Evolutionary conservation across 2,329 filamentous ascomycete species (phyloP).

Genomic region (Sphaerulina vaccinii): DNA sequence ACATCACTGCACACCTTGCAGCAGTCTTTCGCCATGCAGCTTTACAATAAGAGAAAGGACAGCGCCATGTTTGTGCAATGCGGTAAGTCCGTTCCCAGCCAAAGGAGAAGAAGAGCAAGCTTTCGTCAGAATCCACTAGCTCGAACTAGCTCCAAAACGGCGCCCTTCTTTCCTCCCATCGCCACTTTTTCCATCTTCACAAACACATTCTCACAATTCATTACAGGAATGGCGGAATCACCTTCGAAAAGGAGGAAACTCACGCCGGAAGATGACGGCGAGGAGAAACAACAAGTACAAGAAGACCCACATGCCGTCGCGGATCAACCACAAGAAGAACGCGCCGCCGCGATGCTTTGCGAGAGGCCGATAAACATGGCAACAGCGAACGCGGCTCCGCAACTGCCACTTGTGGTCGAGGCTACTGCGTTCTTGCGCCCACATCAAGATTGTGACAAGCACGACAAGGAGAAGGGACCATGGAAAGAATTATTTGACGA

Average conservation of each 20-base stretch:
- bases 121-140: too few relatives aligned
- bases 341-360: background rate
- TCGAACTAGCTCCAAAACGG: background rate
- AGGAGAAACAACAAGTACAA: background rate
- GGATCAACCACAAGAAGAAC: too few relatives aligned
- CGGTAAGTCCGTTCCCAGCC: too few relatives aligned
- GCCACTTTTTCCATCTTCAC: background rate
- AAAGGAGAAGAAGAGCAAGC: too few relatives aligned
- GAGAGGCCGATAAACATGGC: background rate
- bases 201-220: background rate
- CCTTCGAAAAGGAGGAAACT: constrained; percentile 7
- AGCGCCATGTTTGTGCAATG: background rate
- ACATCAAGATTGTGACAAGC: background rate
- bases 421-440: background rate
- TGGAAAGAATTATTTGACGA: too few relatives aligned
- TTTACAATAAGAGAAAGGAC: background rate
- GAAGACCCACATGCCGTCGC: background rate
- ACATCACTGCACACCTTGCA: background rate
- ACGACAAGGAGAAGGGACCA: background rate
- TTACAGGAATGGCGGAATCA: background rate
- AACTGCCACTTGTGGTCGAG: background rate
- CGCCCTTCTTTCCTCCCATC: background rate
- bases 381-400: background rate
- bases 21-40: background rate
- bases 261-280: background rate